These are phyloP conservation scores for Peribolospora baueri DNA, from an alignment of 768 basidiomycete species.

Conservation along the genomic window DNA sequence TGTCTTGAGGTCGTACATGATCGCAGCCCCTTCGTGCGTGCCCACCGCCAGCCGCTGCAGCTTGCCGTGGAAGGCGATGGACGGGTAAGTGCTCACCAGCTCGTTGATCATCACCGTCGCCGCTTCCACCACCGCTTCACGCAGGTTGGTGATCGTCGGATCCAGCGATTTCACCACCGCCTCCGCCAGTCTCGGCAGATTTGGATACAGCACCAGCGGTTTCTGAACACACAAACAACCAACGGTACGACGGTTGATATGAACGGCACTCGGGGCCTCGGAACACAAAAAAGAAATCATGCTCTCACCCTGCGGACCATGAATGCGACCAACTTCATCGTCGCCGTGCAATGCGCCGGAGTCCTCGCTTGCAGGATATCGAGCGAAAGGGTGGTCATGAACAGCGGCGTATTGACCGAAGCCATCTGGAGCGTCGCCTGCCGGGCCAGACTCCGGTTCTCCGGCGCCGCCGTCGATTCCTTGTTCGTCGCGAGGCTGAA, in stretches of 20 bases:
- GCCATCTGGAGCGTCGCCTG: constrained; percentile 66
- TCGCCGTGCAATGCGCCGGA: constrained; percentile 53
- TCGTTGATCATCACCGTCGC: constrained; percentile 85
- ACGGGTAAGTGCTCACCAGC: constrained; percentile 81
- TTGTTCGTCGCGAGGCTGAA: constrained; percentile 52
- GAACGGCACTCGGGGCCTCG: no score
- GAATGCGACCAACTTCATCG: constrained; percentile 81
- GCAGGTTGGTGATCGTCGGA: constrained; percentile 47
- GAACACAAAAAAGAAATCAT: not conserved
- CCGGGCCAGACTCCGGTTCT: constrained; percentile 50
- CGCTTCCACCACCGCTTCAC: constrained; percentile 62
- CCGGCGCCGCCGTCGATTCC: constrained; percentile 31
- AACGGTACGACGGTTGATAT: no score
- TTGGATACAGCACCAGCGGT: constrained; percentile 59
- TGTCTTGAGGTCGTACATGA: constrained; percentile 92
- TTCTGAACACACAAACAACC: constrained; percentile 26
- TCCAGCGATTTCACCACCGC: constrained; percentile 91
- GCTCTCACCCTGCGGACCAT: constrained; percentile 55
- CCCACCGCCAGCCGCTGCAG: constrained; percentile 80
- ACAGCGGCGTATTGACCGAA: constrained; percentile 52
- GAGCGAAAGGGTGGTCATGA: constrained; percentile 78
- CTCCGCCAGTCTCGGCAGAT: constrained; percentile 64
- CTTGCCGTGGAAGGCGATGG: constrained; percentile 72
- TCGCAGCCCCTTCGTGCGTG: constrained; percentile 73
- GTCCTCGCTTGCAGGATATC: constrained; percentile 54